Evolutionary conservation across 2,329 filamentous ascomycete species (phyloP).

Genomic region (Didymella arachidicola): DNA sequence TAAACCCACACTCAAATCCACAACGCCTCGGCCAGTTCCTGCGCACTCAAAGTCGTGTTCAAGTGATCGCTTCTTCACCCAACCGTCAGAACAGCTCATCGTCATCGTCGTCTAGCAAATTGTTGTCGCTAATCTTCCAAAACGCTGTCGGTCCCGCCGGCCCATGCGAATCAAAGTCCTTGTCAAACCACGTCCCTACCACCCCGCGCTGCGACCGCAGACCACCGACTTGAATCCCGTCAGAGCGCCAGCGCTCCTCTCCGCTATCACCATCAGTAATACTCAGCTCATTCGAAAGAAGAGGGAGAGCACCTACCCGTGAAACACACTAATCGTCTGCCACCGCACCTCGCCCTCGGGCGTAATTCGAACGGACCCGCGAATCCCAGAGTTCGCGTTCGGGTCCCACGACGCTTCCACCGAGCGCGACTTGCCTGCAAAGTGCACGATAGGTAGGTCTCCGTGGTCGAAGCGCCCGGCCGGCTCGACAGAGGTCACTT

Average conservation of each 20-base stretch:
- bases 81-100: constrained; percentile 4
- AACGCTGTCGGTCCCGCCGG: constrained; percentile 78
- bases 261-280: constrained; percentile 56
- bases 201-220: constrained; percentile 70
- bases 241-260: constrained; percentile 77
- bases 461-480: constrained; percentile 66
- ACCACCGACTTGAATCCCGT: constrained; percentile 78
- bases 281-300: constrained; percentile 6
- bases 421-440: constrained; percentile 67
- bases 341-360: constrained; percentile 75
- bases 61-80: neutral
- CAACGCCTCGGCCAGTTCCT: neutral
- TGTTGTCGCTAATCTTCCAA: constrained; percentile 72
- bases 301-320: constrained; percentile 49
- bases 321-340: constrained; percentile 72
- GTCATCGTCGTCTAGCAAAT: constrained; percentile 18
- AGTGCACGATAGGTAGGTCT: constrained; percentile 71
- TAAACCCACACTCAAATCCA: neutral
- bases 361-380: constrained; percentile 71
- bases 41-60: neutral
- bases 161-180: constrained; percentile 71
- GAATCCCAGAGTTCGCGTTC: constrained; percentile 71
- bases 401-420: constrained; percentile 72
- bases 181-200: constrained; percentile 80
- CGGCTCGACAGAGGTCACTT: constrained; percentile 66